phyloP scores from a whole-genome alignment of 202 grass and related monocot genomes.

The Carex sylvatica region DNA sequence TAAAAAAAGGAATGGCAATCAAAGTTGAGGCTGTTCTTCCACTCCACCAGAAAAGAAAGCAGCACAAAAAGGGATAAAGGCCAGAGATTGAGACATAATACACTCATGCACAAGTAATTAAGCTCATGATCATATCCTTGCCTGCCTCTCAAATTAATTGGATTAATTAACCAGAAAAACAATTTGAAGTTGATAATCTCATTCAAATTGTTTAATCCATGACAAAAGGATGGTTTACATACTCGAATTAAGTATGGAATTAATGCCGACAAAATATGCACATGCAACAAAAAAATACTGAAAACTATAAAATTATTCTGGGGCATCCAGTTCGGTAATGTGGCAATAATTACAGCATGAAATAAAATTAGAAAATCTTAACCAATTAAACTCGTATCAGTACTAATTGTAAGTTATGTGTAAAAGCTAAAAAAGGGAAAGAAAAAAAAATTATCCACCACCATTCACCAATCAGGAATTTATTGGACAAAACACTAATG shows the following conservation, averaged over 20 bases:
- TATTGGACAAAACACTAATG: background rate
- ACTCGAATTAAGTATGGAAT: no score
- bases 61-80: background rate
- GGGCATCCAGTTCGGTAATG: background rate
- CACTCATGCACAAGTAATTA: conserved; percentile 1
- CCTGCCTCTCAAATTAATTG: background rate
- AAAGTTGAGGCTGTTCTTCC: background rate
- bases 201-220: background rate
- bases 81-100: background rate
- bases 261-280: no score
- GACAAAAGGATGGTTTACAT: no score
- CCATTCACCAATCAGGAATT: conserved; percentile 1
- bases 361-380: background rate
- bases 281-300: no score
- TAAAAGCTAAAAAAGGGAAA: background rate
- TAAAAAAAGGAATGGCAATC: background rate
- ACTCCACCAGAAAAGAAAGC: background rate
- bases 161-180: background rate
- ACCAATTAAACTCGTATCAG: background rate
- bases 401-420: background rate
- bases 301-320: no score
- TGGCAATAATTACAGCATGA: background rate
- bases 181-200: background rate
- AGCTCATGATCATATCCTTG: background rate
- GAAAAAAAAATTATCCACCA: background rate